Evolutionary conservation across 2,329 filamentous ascomycete genomes (phyloP).

Genomic region (Geosmithia morbida): DNA sequence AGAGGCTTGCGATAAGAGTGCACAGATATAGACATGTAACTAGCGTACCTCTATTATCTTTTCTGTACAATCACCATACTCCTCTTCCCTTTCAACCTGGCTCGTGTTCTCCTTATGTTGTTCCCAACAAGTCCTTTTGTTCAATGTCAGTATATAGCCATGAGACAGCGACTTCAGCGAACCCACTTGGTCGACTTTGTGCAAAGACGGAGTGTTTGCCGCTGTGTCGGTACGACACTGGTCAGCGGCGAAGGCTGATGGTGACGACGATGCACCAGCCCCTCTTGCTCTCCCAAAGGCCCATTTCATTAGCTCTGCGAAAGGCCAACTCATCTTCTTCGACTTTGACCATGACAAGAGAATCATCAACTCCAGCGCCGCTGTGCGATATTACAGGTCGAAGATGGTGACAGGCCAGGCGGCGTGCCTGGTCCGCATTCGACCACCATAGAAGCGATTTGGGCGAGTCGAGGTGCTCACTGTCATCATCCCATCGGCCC

Average conservation of each 20-base stretch:
- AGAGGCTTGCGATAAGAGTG: no score
- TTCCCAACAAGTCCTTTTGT: no score
- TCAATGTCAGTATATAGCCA: no score
- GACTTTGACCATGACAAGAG: conserved; percentile 19
- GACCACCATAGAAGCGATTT: conserved; percentile 25
- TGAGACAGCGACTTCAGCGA: no score
- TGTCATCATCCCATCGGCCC: conserved; percentile 23
- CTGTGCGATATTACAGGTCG: conserved; percentile 12
- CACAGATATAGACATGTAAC: no score
- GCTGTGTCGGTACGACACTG: no score
- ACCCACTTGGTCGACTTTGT: no score
- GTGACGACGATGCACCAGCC: conserved; percentile 34
- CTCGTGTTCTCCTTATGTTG: no score
- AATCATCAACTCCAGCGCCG: not conserved
- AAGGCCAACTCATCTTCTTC: conserved; percentile 33
- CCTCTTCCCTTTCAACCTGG: no score
- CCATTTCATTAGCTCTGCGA: conserved; percentile 33
- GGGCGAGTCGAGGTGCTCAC: not conserved
- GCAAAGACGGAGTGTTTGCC: no score
- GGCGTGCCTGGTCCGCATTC: conserved; percentile 28
- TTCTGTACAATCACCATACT: no score
- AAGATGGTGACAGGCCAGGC: conserved; percentile 28
- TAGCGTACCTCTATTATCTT: no score
- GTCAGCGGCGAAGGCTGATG: conserved; percentile 8
- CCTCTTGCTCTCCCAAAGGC: conserved; percentile 32